Evolutionary conservation across 352 stramenopile species (phyloP).

Genomic region (Blastocystis sp.): DNA sequence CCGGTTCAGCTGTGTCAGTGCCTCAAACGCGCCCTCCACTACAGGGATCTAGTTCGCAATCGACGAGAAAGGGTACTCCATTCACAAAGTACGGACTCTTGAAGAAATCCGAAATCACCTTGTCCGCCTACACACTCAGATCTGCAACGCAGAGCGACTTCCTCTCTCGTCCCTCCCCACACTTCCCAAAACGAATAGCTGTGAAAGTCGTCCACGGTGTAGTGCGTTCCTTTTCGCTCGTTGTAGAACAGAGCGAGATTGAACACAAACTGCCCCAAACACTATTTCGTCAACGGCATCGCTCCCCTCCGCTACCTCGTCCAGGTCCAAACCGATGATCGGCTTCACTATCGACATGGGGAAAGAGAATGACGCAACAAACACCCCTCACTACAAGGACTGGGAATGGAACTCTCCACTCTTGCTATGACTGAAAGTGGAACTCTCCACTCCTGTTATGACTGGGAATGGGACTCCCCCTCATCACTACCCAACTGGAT

Average conservation of each 20-base stretch:
- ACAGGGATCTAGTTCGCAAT: constrained; percentile 43
- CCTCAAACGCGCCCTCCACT: constrained; percentile 51
- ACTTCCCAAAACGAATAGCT: constrained; percentile 74
- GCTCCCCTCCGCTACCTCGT: background rate
- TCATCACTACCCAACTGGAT: constrained; percentile 43
- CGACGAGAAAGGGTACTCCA: background rate
- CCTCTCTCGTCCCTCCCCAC: constrained; percentile 50
- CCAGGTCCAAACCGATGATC: constrained; percentile 53
- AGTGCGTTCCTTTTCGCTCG: constrained; percentile 34
- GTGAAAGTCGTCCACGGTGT: constrained; percentile 61
- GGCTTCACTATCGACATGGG: constrained; percentile 13
- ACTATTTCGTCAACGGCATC: background rate
- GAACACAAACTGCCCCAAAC: constrained; percentile 58
- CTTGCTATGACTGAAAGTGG: no score
- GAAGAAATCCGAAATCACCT: constrained; percentile 39
- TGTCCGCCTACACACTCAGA: background rate
- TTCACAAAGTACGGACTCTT: constrained; percentile 47
- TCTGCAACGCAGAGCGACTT: background rate
- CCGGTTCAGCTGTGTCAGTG: constrained; percentile 11
- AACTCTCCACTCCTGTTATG: no score
- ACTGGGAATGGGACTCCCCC: background rate
- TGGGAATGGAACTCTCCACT: background rate
- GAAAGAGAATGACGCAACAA: constrained; percentile 11
- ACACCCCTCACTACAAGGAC: constrained; percentile 15
- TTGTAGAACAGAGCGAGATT: constrained; percentile 70